Base-by-base conservation (phyloP, 2,329 filamentous ascomycete species). In the Aspergillus piperis region DNA sequence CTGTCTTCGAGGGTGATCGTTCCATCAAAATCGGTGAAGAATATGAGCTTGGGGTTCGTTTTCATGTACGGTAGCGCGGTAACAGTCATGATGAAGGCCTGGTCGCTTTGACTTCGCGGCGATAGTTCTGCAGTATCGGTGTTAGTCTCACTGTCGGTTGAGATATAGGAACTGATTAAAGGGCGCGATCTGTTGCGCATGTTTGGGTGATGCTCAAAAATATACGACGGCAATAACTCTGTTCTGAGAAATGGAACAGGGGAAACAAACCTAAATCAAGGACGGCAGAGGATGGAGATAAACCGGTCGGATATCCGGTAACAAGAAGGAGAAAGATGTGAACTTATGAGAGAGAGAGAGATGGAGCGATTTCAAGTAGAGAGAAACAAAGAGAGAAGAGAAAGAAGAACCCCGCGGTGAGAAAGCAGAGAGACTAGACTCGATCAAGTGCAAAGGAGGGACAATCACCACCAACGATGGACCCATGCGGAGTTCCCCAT, bases 21-120 rank as follows among this genome's bases (percentile, higher is more conserved):
- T 71, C 95, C 95, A 78, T 99, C 95, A 75, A 98, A 98, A 80
- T 99, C 95, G 68, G 93, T 96, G 83, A 98, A 98, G 85, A 99
- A 97, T 82, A 99, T 93, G 82, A 91, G 90, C 79, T 92, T 90
- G 54, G 93, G 93, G 75, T 90, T 87, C 60, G 74, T 78, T 62
- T 76, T 72, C 67, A 82, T 73, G 25, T 78, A 78, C 21, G 77
- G 76, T 39, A 79, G 73, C 13, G 62, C 60, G 10, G 62, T 67
- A 27, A 72, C 70, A 11, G 67, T 69, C 75, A 77, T 77, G 49
- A 53, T 70, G 59, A 36, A 25, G 17, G 44, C 19, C n/a, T 32
- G 15, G 7, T 11, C 1, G 8, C 23, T 15, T 1, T 10, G 10
- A 19, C 19, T 27, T 13, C 8, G 8, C 5, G 15, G 7, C 32